Percentiles rank a stretch among this genome's conserved stretches.
These are phyloP conservation scores for Didymella lethalis DNA, from an alignment of 2,329 filamentous ascomycete genomes.

Conservation along the genomic window DNA sequence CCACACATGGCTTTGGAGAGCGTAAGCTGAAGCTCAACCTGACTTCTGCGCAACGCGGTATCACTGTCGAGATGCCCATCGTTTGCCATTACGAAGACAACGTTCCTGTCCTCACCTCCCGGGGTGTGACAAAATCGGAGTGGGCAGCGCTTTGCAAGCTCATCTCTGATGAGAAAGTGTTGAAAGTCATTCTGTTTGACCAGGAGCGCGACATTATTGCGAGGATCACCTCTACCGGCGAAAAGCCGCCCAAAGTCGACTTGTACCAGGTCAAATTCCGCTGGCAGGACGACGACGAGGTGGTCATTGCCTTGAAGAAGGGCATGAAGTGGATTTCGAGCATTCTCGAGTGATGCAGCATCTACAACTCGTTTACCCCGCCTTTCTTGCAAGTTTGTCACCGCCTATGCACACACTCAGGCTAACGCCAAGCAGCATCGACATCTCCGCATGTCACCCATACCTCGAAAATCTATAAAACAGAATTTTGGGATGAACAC, in stretches of 20 bases:
- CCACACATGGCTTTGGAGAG: slow-evolving; percentile 17
- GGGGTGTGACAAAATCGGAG: slow-evolving; percentile 14
- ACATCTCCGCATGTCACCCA: background rate
- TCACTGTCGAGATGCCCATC: slow-evolving; percentile 17
- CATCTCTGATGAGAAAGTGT: slow-evolving; percentile 15
- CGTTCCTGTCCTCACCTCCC: slow-evolving; percentile 2
- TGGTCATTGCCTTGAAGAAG: slow-evolving; percentile 11
- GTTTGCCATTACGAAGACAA: slow-evolving; percentile 21
- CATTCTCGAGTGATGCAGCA: slow-evolving; percentile 10
- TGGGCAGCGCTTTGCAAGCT: slow-evolving; percentile 18
- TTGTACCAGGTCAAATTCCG: slow-evolving; percentile 17
- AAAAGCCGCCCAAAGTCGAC: slow-evolving; percentile 17
- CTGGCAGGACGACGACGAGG: slow-evolving; percentile 17
- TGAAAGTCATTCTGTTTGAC: slow-evolving; percentile 20
- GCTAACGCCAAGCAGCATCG: slow-evolving; percentile 7
- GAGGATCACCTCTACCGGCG: slow-evolving; percentile 3
- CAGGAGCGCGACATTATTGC: slow-evolving; percentile 16
- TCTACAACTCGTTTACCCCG: background rate
- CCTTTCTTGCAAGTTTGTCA: slow-evolving; percentile 5
- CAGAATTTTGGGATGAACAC: slow-evolving; percentile 11
- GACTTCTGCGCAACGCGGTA: slow-evolving; percentile 17
- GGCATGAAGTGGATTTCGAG: slow-evolving; percentile 17
- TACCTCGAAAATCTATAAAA: slow-evolving; percentile 10
- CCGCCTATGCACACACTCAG: background rate
- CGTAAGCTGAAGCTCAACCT: slow-evolving; percentile 22